Evolutionary conservation across 1,284 basidiomycete species (phyloP).

Genomic region (Moesziomyces globuligerus): DNA sequence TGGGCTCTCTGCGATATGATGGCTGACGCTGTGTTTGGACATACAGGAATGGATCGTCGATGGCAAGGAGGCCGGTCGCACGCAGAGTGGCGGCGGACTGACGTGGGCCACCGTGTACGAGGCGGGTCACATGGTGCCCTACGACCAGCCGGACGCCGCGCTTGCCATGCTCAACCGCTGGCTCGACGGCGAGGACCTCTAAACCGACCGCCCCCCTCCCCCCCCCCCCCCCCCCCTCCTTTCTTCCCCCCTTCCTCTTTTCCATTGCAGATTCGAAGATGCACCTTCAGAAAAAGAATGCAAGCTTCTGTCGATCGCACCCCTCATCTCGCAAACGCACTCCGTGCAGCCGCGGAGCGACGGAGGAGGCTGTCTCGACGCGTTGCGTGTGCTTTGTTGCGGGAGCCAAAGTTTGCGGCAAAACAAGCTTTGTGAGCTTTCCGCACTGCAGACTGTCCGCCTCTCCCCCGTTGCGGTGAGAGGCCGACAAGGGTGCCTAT

Average conservation of each 20-base stretch:
- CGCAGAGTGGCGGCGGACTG: constrained; percentile 33
- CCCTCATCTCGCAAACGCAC: too few relatives aligned
- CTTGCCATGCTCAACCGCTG: constrained; percentile 63
- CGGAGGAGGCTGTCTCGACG: too few relatives aligned
- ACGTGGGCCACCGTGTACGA: constrained; percentile 56
- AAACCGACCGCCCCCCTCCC: background rate
- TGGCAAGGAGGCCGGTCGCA: constrained; percentile 43
- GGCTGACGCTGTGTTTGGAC: background rate
- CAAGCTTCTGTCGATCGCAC: background rate
- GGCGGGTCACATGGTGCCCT: constrained; percentile 59
- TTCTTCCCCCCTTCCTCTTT: background rate
- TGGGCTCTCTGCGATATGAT: background rate
- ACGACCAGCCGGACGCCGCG: constrained; percentile 51
- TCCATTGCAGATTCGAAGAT: background rate
- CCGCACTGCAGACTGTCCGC: too few relatives aligned
- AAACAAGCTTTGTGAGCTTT: too few relatives aligned
- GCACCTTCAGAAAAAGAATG: too few relatives aligned
- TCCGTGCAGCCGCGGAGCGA: too few relatives aligned
- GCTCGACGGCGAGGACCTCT: constrained; percentile 56
- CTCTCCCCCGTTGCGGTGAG: too few relatives aligned
- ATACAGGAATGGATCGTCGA: constrained; percentile 38
- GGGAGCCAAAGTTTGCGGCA: too few relatives aligned
- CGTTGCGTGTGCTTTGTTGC: too few relatives aligned
- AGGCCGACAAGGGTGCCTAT: too few relatives aligned
- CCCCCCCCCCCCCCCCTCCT: background rate